A percentile compares a stretch with the other conserved stretches of the same genome.
Conservation (phyloP, 495 filamentous ascomycete genomes). For the Penicillium bialowiezense region DNA sequence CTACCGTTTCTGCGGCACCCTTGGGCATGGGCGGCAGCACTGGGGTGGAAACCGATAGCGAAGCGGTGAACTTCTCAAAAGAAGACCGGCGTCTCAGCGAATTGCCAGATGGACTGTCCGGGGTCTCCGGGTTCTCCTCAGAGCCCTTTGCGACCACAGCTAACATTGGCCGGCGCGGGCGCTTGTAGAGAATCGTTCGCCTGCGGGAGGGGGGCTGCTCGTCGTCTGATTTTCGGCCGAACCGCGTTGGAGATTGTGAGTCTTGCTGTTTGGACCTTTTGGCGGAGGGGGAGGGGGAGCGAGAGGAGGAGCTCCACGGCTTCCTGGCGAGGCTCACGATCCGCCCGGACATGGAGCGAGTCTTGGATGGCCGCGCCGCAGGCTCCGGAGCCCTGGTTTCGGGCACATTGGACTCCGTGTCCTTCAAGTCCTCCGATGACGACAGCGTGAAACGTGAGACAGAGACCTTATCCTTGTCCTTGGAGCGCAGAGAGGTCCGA, state of each 20-base stretch:
- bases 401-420: constrained; percentile 21
- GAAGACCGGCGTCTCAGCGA: constrained; percentile 56
- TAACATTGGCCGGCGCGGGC: constrained; percentile 50
- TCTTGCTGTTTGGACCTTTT: constrained; percentile 40
- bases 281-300: constrained; percentile 57
- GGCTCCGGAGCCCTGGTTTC: constrained; percentile 39
- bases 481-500: constrained; percentile 42
- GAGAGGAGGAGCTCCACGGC: constrained; percentile 65
- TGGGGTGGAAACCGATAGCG: constrained; percentile 43
- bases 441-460: constrained; percentile 38
- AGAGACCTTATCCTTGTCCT: constrained; percentile 26
- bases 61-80: constrained; percentile 53
- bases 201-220: constrained; percentile 32
- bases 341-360: constrained; percentile 57
- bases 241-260: constrained; percentile 32
- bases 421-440: constrained; percentile 36
- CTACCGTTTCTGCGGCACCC: constrained; percentile 25
- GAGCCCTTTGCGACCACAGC: constrained; percentile 47
- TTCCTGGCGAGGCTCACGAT: constrained; percentile 64
- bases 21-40: constrained; percentile 54
- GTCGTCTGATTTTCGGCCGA: constrained; percentile 16
- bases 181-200: constrained; percentile 42
- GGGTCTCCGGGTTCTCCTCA: constrained; percentile 38
- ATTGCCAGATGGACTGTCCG: constrained; percentile 48
- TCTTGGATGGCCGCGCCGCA: constrained; percentile 42